A percentile compares a stretch with the other conserved stretches of the same genome.
Evolutionary conservation across 257 asterid species (phyloP).

Genomic region (Gentiana straminea): DNA sequence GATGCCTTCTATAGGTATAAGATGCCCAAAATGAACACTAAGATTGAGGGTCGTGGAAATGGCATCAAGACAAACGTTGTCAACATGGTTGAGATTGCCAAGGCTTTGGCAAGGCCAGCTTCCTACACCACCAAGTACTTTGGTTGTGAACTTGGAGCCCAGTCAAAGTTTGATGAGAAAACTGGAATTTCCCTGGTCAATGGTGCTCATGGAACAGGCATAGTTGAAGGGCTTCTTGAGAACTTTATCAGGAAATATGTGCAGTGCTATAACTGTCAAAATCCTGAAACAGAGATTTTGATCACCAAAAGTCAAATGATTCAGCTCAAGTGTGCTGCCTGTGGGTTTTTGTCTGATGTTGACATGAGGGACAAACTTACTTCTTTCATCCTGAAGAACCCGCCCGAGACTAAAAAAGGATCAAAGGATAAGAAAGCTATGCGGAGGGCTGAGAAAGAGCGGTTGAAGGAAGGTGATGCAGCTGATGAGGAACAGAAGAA

Average conservation of each 20-base stretch:
- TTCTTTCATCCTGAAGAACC: conserved; percentile 64
- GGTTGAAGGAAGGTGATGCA: conserved; percentile 73
- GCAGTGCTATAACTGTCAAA: conserved; percentile 74
- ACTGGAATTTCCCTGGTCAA: conserved; percentile 79
- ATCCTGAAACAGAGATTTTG: conserved; percentile 69
- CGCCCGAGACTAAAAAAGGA: conserved; percentile 62
- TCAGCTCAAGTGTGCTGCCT: conserved; percentile 69
- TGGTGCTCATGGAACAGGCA: conserved; percentile 70
- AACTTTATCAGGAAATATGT: conserved; percentile 70
- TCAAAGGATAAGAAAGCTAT: conserved; percentile 65
- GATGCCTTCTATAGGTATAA: conserved; percentile 86
- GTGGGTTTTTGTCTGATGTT: conserved; percentile 69
- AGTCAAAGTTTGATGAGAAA: conserved; percentile 75
- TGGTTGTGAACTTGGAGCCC: conserved; percentile 82
- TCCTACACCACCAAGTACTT: conserved; percentile 75
- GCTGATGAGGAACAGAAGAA: conserved; percentile 57
- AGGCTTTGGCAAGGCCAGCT: conserved; percentile 72
- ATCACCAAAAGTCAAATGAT: conserved; percentile 64
- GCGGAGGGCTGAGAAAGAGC: conserved; percentile 82
- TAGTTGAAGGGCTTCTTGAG: conserved; percentile 72
- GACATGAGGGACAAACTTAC: conserved; percentile 91
- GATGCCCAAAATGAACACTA: conserved; percentile 78
- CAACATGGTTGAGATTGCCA: conserved; percentile 83
- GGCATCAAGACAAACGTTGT: conserved; percentile 83
- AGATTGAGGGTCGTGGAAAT: conserved; percentile 83